Percentiles rank a stretch among this genome's conserved stretches.
phyloP scores from a whole-genome alignment of 1,284 basidiomycete species.

The Moesziomyces sp. region DNA sequence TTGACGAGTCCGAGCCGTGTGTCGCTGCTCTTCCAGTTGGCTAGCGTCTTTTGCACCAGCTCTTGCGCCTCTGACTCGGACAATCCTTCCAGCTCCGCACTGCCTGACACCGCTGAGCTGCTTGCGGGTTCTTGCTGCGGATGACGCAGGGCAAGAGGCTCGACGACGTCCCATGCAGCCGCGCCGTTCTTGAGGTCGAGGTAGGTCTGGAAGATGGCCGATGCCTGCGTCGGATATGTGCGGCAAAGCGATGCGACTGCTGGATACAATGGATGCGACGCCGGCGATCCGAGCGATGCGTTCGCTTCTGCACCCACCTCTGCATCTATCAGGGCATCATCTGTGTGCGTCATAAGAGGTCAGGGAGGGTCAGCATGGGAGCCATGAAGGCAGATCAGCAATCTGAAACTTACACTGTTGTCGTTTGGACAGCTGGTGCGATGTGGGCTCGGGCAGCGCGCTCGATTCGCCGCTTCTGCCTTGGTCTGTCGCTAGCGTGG shows the following conservation, averaged over 20 bases:
- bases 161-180: slow-evolving; percentile 54
- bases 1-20: slow-evolving; percentile 9
- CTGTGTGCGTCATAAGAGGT: slow-evolving; percentile 1
- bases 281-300: slow-evolving; percentile 8
- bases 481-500: background rate
- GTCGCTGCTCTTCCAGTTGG: background rate
- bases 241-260: slow-evolving; percentile 37
- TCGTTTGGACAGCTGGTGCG: slow-evolving; percentile 32
- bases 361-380: background rate
- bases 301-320: slow-evolving; percentile 10
- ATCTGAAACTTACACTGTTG: slow-evolving; percentile 29
- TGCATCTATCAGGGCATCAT: slow-evolving; percentile 27
- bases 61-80: slow-evolving; percentile 25
- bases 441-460: slow-evolving; percentile 9
- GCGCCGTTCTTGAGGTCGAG: slow-evolving; percentile 64
- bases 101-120: background rate
- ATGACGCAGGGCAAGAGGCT: slow-evolving; percentile 15
- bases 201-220: slow-evolving; percentile 64
- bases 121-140: background rate
- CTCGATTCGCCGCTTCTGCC: background rate
- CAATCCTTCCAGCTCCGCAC: slow-evolving; percentile 12
- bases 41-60: slow-evolving; percentile 7
- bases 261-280: slow-evolving; percentile 38
- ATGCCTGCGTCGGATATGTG: slow-evolving; percentile 60
- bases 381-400: background rate